Conservation (phyloP, 768 basidiomycete genomes). For the Hygrocybe punicea region DNA sequence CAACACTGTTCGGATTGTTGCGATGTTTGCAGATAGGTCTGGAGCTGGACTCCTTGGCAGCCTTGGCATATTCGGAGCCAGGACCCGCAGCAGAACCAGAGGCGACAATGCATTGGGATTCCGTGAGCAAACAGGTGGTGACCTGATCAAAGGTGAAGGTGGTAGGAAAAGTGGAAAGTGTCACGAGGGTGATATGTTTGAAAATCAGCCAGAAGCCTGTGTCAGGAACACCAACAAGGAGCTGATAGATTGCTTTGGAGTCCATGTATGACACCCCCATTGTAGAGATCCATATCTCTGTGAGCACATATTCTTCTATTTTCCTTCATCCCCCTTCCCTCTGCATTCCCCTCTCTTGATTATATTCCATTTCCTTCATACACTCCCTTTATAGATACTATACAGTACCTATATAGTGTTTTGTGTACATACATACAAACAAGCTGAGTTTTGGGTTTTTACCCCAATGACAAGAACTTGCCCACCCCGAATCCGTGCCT, state of each 20-base stretch:
- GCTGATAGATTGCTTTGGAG: not conserved
- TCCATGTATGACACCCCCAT: not conserved
- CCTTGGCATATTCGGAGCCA: not conserved
- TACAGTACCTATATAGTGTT: too few species aligned
- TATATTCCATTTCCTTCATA: too few species aligned
- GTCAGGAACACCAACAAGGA: not conserved
- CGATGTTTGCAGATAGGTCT: not conserved
- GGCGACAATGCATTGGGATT: not conserved
- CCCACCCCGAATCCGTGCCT: too few species aligned
- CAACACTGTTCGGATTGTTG: not conserved
- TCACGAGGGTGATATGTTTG: not conserved
- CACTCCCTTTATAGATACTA: too few species aligned
- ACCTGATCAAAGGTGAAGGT: not conserved
- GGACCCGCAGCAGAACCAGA: not conserved
- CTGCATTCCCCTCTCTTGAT: too few species aligned
- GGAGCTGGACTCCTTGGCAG: not conserved
- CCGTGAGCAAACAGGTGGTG: not conserved
- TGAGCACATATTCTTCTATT: too few species aligned
- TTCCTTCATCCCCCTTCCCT: too few species aligned
- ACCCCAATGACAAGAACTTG: too few species aligned
- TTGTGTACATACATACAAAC: too few species aligned
- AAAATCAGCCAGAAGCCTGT: not conserved
- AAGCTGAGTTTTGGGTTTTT: too few species aligned
- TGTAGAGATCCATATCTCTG: not conserved
- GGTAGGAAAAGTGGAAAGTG: not conserved